Percentiles rank a stretch among this genome's conserved stretches.
Conservation (phyloP, 176 grass and related monocot species). For the Echinochloa phyllopogon region DNA sequence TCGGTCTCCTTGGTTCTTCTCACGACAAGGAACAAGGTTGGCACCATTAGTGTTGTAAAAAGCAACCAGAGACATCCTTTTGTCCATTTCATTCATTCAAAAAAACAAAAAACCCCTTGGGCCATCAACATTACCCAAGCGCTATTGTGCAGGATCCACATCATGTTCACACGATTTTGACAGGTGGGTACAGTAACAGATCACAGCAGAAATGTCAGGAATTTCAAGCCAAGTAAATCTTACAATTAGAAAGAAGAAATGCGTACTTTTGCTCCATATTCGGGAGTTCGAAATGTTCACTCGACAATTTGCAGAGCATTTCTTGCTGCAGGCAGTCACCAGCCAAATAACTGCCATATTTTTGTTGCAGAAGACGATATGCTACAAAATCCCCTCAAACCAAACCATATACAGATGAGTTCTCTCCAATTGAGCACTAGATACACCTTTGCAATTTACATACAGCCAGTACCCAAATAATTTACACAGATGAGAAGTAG, state of each 20-base stretch:
- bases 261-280: conserved; percentile 13
- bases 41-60: too few relatives aligned
- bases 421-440: not conserved
- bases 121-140: not conserved
- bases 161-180: not conserved
- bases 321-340: not conserved
- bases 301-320: conserved; percentile 24
- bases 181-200: not conserved
- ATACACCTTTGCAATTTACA: conserved; percentile 14
- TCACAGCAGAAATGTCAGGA: not conserved
- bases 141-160: not conserved
- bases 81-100: not conserved
- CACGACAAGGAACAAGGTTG: too few relatives aligned
- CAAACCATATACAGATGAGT: conserved; percentile 24
- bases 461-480: not conserved
- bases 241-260: not conserved
- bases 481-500: not conserved
- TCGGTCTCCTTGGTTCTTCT: too few relatives aligned
- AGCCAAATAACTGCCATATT: conserved; percentile 1
- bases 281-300: not conserved
- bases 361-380: conserved; percentile 27
- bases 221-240: not conserved
- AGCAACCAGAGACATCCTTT: not conserved
- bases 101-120: not conserved
- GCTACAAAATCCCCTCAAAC: conserved; percentile 25